These are phyloP conservation scores for Spinacia oleracea DNA, from an alignment of 179 eudicot genomes.

Conservation along the genomic window DNA sequence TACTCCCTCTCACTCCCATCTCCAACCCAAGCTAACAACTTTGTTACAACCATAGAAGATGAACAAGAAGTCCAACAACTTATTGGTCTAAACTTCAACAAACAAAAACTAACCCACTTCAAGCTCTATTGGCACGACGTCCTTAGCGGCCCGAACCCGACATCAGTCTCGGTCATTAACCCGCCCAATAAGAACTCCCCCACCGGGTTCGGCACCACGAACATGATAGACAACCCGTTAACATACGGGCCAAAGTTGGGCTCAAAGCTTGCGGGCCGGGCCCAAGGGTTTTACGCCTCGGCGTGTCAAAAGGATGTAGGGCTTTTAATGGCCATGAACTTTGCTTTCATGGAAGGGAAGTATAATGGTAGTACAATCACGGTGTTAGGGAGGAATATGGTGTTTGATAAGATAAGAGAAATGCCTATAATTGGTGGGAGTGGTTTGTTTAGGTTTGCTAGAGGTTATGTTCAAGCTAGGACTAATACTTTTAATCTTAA, in stretches of 20 bases:
- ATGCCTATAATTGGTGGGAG: constrained; percentile 31
- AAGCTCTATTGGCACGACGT: constrained; percentile 65
- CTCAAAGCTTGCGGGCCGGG: constrained; percentile 33
- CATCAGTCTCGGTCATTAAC: constrained; percentile 29
- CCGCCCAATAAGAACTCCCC: constrained; percentile 25
- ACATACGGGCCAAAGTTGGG: constrained; percentile 32
- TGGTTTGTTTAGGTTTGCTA: constrained; percentile 29
- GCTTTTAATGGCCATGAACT: constrained; percentile 32
- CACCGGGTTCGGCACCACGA: constrained; percentile 31
- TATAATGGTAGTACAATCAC: constrained; percentile 30
- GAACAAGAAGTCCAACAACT: constrained; percentile 17
- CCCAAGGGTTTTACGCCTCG: constrained; percentile 35
- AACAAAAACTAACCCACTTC: constrained; percentile 31
- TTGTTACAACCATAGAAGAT: constrained; percentile 6
- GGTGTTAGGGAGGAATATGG: constrained; percentile 30
- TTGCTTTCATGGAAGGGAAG: constrained; percentile 25
- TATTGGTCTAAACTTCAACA: neutral
- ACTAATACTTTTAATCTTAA: constrained; percentile 18
- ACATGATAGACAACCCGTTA: constrained; percentile 41
- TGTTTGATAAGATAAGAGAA: constrained; percentile 24
- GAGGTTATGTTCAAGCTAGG: constrained; percentile 31
- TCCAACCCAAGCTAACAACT: constrained; percentile 18
- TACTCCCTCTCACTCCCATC: neutral
- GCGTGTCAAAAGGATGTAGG: constrained; percentile 22
- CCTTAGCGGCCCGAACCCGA: constrained; percentile 41